Percentiles rank a stretch among this genome's conserved stretches.
Conservation (phyloP, 23 red algal species). For the Gracilaria domingensis region DNA sequence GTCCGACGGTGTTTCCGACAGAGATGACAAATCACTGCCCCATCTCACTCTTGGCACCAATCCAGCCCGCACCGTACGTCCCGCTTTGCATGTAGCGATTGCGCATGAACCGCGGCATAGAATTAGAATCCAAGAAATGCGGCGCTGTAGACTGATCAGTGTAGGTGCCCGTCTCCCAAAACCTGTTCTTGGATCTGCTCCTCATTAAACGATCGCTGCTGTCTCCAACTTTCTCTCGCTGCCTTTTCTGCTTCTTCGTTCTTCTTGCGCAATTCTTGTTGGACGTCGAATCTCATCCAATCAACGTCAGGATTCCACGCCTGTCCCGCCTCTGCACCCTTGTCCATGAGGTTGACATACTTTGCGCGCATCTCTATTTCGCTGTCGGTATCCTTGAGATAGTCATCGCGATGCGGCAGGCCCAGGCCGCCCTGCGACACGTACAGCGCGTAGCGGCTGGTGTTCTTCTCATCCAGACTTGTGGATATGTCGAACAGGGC, state of each 20-base stretch:
- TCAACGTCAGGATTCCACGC: constrained; percentile 72
- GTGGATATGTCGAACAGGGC: constrained; percentile 63
- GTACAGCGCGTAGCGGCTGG: constrained; percentile 71
- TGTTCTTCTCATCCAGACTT: constrained; percentile 71
- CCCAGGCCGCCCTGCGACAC: constrained; percentile 85
- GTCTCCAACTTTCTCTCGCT: background rate
- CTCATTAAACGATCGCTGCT: constrained; percentile 38
- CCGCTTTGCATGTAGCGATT: constrained; percentile 29
- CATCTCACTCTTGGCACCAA: constrained; percentile 43
- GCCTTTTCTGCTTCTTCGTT: background rate
- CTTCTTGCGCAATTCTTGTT: constrained; percentile 20
- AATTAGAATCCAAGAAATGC: background rate
- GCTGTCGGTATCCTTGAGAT: constrained; percentile 53
- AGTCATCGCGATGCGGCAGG: constrained; percentile 88
- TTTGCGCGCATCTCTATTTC: constrained; percentile 54
- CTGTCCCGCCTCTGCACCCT: background rate
- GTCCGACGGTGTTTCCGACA: constrained; percentile 13
- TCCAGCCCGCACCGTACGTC: constrained; percentile 61
- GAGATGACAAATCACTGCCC: background rate
- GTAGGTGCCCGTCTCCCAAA: constrained; percentile 4
- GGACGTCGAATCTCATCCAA: constrained; percentile 68
- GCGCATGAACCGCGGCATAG: constrained; percentile 38
- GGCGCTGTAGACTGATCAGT: background rate
- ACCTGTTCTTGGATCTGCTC: background rate
- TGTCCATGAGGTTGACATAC: constrained; percentile 58